Percentiles rank a stretch among this genome's conserved stretches.
Evolutionary conservation across 257 asterid species (phyloP).

Genomic region (Lithospermum erythrorhizon): DNA sequence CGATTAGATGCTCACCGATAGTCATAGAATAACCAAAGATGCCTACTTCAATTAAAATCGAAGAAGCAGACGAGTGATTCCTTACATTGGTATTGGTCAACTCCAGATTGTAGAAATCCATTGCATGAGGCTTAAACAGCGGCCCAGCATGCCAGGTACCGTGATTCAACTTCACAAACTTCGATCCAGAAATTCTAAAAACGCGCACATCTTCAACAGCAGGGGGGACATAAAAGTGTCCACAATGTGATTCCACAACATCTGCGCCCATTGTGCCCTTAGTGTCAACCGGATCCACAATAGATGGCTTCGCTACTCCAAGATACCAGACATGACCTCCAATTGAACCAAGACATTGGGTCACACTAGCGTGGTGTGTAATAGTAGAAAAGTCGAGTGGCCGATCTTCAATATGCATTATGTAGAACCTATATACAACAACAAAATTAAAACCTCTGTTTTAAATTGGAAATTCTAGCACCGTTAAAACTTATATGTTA

Average conservation of each 20-base stretch:
- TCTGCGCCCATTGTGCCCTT: constrained; percentile 17
- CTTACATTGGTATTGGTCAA: constrained; percentile 76
- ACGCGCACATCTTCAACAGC: constrained; percentile 51
- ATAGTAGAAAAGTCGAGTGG: constrained; percentile 52
- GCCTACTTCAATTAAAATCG: neutral
- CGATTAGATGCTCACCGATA: neutral
- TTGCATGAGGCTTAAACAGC: constrained; percentile 37
- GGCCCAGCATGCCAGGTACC: constrained; percentile 99
- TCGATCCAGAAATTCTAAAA: constrained; percentile 72
- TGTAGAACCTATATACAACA: constrained; percentile 41
- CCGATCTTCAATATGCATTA: constrained; percentile 64
- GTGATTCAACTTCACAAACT: constrained; percentile 56
- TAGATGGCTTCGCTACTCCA: constrained; percentile 80
- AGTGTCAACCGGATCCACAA: constrained; percentile 30
- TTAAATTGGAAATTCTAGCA: neutral
- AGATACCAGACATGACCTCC: constrained; percentile 86
- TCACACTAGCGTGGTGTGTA: constrained; percentile 82
- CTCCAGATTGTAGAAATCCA: constrained; percentile 89
- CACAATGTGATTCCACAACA: constrained; percentile 38
- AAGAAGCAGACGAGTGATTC: constrained; percentile 1
- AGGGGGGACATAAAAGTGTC: constrained; percentile 68
- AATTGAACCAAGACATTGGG: constrained; percentile 86
- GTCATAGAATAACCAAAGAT: neutral
- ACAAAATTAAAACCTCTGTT: neutral
- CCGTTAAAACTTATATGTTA: too few species aligned